Evolutionary conservation across 495 filamentous ascomycete species (phyloP).

Genomic region (Talaromyces ruber): DNA sequence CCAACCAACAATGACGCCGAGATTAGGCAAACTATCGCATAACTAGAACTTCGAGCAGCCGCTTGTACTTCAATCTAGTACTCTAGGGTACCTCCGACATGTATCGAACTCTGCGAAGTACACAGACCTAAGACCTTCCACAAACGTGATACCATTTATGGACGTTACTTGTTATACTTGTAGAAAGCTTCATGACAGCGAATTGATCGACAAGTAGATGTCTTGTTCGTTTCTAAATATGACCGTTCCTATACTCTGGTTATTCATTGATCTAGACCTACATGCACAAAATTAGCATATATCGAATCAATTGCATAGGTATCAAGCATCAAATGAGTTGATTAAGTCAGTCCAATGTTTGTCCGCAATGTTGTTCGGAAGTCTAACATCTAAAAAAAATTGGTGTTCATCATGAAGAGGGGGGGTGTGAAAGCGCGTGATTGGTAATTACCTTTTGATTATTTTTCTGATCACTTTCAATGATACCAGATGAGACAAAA

Average conservation of each 20-base stretch:
- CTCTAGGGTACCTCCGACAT: too few relatives aligned
- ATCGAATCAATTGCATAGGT: background rate
- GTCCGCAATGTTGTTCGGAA: constrained; percentile 4
- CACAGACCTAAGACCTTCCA: too few relatives aligned
- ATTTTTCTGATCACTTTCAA: background rate
- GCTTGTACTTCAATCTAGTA: too few relatives aligned
- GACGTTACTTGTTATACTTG: too few relatives aligned
- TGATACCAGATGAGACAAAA: background rate
- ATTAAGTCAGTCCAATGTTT: background rate
- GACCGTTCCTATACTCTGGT: background rate
- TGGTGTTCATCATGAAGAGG: background rate
- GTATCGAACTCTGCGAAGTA: too few relatives aligned
- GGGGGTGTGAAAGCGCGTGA: background rate
- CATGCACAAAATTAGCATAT: background rate
- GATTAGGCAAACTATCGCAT: too few relatives aligned
- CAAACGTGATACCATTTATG: too few relatives aligned
- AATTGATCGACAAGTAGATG: background rate
- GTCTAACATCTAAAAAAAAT: constrained; percentile 5
- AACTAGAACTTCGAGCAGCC: too few relatives aligned
- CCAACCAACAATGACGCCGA: too few relatives aligned
- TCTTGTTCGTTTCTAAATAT: background rate
- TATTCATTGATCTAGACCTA: background rate
- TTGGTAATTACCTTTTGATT: background rate
- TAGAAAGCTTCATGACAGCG: background rate
- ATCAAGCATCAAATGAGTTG: background rate